Percentiles rank a stretch among this genome's conserved stretches.
Evolutionary conservation across 1,139 yeast species (phyloP).

Genomic region (Taphrina wiesneri): DNA sequence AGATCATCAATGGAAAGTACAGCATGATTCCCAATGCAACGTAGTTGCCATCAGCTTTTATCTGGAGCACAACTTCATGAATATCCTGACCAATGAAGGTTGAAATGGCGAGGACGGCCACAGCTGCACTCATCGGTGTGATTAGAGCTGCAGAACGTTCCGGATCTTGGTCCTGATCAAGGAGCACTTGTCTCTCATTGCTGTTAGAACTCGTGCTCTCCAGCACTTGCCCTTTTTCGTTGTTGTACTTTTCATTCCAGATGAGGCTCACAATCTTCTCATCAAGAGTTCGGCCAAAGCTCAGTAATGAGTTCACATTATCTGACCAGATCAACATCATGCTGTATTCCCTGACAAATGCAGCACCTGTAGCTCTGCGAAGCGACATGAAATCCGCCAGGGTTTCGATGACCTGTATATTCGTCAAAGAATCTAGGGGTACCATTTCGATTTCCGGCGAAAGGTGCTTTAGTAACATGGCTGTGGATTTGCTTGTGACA

Average conservation of each 20-base stretch:
- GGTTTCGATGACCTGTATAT: constrained; percentile 19
- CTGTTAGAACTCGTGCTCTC: background rate
- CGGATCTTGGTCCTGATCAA: constrained; percentile 7
- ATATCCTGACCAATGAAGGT: constrained; percentile 20
- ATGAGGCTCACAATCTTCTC: constrained; percentile 25
- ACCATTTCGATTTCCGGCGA: constrained; percentile 9
- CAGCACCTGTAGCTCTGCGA: constrained; percentile 36
- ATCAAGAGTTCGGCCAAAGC: constrained; percentile 28
- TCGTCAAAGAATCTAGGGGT: constrained; percentile 6
- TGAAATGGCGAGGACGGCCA: constrained; percentile 8
- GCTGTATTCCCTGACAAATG: constrained; percentile 35
- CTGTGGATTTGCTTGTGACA: constrained; percentile 11
- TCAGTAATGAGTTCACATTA: constrained; percentile 24
- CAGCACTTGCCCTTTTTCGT: background rate
- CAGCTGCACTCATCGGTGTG: constrained; percentile 5
- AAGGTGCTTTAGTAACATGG: constrained; percentile 13
- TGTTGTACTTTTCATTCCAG: constrained; percentile 36
- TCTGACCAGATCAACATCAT: constrained; percentile 38
- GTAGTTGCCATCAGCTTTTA: constrained; percentile 35
- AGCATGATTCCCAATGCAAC: constrained; percentile 31
- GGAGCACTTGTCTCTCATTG: background rate
- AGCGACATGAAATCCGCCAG: constrained; percentile 16
- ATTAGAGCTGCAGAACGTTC: constrained; percentile 13
- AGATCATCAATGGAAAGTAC: constrained; percentile 35
- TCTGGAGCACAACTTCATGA: constrained; percentile 24